A percentile compares a stretch with the other conserved stretches of the same genome.
Conservation (phyloP, 2,329 filamentous ascomycete species). For the Calonectria montana region DNA sequence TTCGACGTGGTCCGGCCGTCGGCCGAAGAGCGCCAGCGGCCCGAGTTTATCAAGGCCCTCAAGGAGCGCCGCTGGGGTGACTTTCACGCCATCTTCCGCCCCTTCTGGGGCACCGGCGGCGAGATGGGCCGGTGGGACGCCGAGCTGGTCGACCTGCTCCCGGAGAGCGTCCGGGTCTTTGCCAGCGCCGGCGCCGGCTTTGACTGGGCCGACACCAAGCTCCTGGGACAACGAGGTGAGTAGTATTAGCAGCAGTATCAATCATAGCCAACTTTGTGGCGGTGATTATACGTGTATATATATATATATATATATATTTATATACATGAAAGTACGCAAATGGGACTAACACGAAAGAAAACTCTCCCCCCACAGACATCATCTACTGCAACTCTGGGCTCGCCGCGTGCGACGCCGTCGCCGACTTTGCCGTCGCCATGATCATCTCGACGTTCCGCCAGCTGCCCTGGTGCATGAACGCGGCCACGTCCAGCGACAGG, state of each 20-base stretch:
- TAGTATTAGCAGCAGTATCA: background rate
- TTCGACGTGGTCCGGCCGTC: constrained; percentile 65
- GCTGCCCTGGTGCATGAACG: constrained; percentile 71
- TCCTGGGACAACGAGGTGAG: constrained; percentile 69
- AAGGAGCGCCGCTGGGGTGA: constrained; percentile 65
- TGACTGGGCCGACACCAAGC: constrained; percentile 73
- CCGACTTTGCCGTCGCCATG: constrained; percentile 76
- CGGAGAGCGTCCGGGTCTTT: constrained; percentile 68
- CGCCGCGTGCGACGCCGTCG: constrained; percentile 78
- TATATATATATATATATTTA: background rate
- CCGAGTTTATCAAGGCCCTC: constrained; percentile 61
- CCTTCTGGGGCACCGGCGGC: constrained; percentile 72
- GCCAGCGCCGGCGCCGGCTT: constrained; percentile 74
- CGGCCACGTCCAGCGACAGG: constrained; percentile 57
- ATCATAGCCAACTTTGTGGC: too few species aligned
- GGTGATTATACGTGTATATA: too few species aligned
- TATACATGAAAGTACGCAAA: background rate
- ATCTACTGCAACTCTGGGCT: constrained; percentile 80
- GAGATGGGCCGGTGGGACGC: constrained; percentile 75
- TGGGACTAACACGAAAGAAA: background rate
- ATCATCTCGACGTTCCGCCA: constrained; percentile 77
- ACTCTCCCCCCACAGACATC: constrained; percentile 56
- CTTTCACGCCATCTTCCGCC: constrained; percentile 67
- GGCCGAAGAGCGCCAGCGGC: constrained; percentile 60
- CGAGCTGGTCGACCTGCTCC: constrained; percentile 68